Percentiles rank a stretch among this genome's conserved stretches.
These are phyloP conservation scores for Penicillium crystallinum DNA, from an alignment of 495 filamentous ascomycete genomes.

Conservation along the genomic window DNA sequence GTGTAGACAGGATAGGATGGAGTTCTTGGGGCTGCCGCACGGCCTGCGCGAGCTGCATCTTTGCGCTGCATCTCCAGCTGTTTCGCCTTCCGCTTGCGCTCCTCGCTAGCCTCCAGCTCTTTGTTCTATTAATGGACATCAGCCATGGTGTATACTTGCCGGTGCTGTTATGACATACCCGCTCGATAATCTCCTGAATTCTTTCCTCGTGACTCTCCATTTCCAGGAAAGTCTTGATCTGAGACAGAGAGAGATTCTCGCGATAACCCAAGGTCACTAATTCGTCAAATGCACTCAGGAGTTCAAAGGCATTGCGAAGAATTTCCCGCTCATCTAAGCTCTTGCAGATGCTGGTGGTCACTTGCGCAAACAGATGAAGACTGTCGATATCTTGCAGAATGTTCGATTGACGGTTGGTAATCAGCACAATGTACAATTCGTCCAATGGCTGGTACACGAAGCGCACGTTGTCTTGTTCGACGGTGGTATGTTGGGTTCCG, in stretches of 20 bases:
- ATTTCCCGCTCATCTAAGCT: conserved; percentile 95
- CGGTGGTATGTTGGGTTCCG: conserved; percentile 92
- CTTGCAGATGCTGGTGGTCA: conserved; percentile 93
- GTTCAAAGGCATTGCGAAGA: conserved; percentile 85
- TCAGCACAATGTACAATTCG: conserved; percentile 98
- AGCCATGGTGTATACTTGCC: conserved; percentile 9
- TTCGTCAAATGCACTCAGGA: conserved; percentile 94
- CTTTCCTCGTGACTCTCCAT: conserved; percentile 99
- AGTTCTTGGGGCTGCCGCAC: conserved; percentile 57
- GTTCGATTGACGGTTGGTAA: conserved; percentile 98
- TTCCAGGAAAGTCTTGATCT: conserved; percentile 97
- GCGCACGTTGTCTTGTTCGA: conserved; percentile 98
- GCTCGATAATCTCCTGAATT: conserved; percentile 94
- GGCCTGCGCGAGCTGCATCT: conserved; percentile 63
- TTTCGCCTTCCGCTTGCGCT: conserved; percentile 96
- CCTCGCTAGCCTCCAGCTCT: conserved; percentile 94
- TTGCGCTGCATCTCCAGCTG: conserved; percentile 97
- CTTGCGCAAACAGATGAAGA: conserved; percentile 93
- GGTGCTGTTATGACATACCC: conserved; percentile 48
- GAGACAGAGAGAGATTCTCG: conserved; percentile 88
- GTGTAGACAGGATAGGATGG: conserved; percentile 87
- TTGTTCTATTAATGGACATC: conserved; percentile 65
- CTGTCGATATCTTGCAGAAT: conserved; percentile 99
- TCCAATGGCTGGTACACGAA: conserved; percentile 99
- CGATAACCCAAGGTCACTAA: conserved; percentile 90